Evolutionary conservation across 2,329 filamentous ascomycete genomes (phyloP).

Genomic region (Aspergillus bombycis): DNA sequence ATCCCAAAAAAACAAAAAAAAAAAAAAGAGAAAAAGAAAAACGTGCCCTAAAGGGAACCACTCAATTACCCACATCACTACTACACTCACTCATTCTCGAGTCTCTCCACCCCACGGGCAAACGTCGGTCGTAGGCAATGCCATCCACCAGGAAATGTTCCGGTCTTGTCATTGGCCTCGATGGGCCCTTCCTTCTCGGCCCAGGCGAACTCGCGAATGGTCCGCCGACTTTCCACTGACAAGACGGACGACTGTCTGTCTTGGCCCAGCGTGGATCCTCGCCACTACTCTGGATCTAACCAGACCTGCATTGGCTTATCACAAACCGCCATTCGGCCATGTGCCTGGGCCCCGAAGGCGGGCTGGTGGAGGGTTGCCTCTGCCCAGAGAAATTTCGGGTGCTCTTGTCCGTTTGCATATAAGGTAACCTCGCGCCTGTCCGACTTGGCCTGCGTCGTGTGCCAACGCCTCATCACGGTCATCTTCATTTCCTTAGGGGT

Average conservation of each 20-base stretch:
- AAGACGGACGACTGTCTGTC: background rate
- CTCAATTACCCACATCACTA: background rate
- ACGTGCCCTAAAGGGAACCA: background rate
- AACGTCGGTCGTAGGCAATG: background rate
- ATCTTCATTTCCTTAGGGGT: conserved; percentile 9
- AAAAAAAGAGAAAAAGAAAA: no score
- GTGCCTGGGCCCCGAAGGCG: conserved; percentile 21
- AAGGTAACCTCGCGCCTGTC: conserved; percentile 21
- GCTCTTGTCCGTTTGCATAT: conserved; percentile 19
- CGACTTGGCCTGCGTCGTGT: conserved; percentile 28
- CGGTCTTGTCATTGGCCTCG: background rate
- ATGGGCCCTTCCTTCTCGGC: conserved; percentile 1
- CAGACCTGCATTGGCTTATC: conserved; percentile 25
- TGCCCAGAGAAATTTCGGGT: conserved; percentile 22
- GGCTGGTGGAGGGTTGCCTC: conserved; percentile 19
- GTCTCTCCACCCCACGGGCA: background rate
- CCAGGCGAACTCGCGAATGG: conserved; percentile 6
- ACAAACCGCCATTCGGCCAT: conserved; percentile 21
- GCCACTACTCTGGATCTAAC: conserved; percentile 18
- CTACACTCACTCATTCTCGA: no score
- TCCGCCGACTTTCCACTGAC: conserved; percentile 11
- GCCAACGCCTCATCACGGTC: conserved; percentile 20
- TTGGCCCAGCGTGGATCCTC: conserved; percentile 13
- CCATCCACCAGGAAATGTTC: conserved; percentile 2
- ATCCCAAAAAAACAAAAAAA: no score